Base-by-base conservation (phyloP, 2,329 filamentous ascomycete species). In the Drechmeria coniospora region DNA sequence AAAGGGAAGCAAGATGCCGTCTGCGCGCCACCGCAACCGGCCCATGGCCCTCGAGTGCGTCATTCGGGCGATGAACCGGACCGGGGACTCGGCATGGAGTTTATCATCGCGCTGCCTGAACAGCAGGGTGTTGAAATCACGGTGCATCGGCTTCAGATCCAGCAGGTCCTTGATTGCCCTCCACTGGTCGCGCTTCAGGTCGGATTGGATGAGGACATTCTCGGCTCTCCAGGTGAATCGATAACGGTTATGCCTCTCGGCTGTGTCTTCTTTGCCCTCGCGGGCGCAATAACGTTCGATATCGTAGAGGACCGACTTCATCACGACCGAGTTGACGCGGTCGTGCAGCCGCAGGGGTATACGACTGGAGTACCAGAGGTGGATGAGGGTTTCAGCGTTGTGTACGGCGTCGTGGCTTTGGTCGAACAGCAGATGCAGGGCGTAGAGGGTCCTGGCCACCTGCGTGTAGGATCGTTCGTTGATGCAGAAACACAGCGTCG, bases 361-460 rank as follows among this genome's bases (percentile, higher is more conserved):
- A 23, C 28, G 35, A 8, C 30, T 20, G 8, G 44, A 46, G 28
- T 48, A 48, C 43, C 39, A 46, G 9, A 46, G 14, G 25, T 48
- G 41, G 3, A 41, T 33, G 9, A 33, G 27, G 2, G 36, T 30
- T 14, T 48, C 44, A 1, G 44, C 42, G 24, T 41, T 42, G 5
- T 30, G 5, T 1, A 27, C 9, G 4, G 36, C 30, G 11, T 45
- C 30, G 17, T 27, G 15, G 2, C 18, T 18, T 1, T 14, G 8
- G 6, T 35, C 33, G 8, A 31, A 33, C 9, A 42, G 31, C 12
- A 42, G 29, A 1, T 36, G 26, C 2, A 44, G 13, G 2, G 29
- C 30, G 2, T 40, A 11, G 2, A 43, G 17, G 1, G 34, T 22
- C 6, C 36, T 31, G 4, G 28, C 4, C 6, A 36, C 14, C 6